Evolutionary conservation across 768 basidiomycete genomes (phyloP), one percentile per base, ranked within the genome.

Genomic region (Crassisporium funariophilum): DNA sequence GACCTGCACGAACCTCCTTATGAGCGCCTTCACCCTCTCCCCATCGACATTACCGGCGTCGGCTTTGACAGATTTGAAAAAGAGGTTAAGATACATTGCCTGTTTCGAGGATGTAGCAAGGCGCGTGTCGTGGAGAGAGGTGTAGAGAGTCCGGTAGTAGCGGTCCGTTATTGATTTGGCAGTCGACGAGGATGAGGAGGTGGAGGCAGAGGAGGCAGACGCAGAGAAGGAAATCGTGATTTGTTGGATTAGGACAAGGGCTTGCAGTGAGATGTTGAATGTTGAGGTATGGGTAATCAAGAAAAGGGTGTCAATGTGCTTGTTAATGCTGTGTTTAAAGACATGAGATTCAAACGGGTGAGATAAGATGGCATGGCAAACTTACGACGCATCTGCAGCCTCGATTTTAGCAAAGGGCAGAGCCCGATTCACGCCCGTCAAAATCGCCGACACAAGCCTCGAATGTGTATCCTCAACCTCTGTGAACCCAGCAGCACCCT

Each of bases 251-350:
- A 98, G 78, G 29, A 88, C 78, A 1, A 98, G 81, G 0, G 95
- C 90, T 63, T 95, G 95, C 4, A 98, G 79, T 8, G 92, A 92
- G 59, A 93, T 93, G 64, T 95, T 97, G 81, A 99, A 99, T 0
- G 94, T 97, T 6, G 92, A 94, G 6, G 81, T 88, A 67, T 98
- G 95, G 2, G 93, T 95, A 59, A 99, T 93, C 35, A 86, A 78
- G 78, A 98, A 98, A 16, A 98, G 82, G 0, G 91, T 93, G 63
- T 93, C 88, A 60, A 97, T 88, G 57, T 98, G 94, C 44, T 83
- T 79, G 54, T 83, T 78, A 56, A 98, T 83, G 20, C 91, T 93
- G 56, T 36, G 11, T 4, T 29, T 21, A 24, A 22, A 1, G 4
- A 9, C 25, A 41, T 36, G 12, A 41, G 10, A 46, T 29, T 1